Base-by-base conservation (phyloP, 1,284 basidiomycete species). In the Leccinum pachyderme region DNA sequence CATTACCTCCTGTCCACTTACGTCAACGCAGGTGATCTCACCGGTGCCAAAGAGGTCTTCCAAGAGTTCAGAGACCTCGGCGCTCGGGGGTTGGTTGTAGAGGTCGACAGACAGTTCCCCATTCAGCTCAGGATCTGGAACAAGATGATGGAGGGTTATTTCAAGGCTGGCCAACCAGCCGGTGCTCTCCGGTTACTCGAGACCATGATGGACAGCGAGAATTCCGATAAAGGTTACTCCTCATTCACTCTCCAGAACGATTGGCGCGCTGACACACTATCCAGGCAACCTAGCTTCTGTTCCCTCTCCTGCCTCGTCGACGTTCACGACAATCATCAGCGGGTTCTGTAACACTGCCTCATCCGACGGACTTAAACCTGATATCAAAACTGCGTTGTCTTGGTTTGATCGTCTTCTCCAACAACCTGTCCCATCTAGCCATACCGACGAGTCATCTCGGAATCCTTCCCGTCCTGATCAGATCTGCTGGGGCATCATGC, bases 111-210 rank as follows among this genome's bases (percentile, higher is more conserved):
- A 35, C 52, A 61, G 47, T 63, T 60, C 24, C 69, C 68, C 12
- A 59, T 63, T 3, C 77, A 80, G 52, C 72, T 84, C 29, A 63
- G 74, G 33, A 77, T 91, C 2, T 95, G 84, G 84, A 86, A 86
- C 59, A 74, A 79, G 59, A 90, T 95, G 83, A 82, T 96, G 52
- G 76, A 82, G 45, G 82, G 84, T 0, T 87, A 91, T 72, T 89
- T 96, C 75, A 77, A 75, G 18, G 81, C 77, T 32, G 84, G 84
- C 5, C 76, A 86, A 55, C 76, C 86, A 0, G 80, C 82, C 3
- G 81, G 79, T 47, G 93, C 86, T 5, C 68, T 95, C 8, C 80
- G 71, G 18, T 70, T 95, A 3, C 75, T 96, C 47, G 87, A 92
- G 59, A 72, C 79, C 57, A 91, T 96, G 86, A 76, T 94, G 68